A percentile compares a stretch with the other conserved stretches of the same genome.
Conservation (phyloP, 495 filamentous ascomycete genomes). For the Tirmania nivea region DNA sequence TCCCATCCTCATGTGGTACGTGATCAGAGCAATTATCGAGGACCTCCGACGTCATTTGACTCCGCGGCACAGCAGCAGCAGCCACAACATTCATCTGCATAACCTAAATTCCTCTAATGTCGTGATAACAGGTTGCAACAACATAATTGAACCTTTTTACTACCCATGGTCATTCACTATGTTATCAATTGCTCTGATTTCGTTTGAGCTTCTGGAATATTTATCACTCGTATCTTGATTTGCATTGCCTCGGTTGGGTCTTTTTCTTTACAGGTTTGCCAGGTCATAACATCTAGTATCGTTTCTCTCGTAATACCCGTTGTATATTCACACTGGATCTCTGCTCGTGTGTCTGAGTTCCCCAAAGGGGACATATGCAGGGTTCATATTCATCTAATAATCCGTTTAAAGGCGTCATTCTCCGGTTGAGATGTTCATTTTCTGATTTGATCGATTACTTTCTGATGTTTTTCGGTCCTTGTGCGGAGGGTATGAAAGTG, state of each 20-base stretch:
- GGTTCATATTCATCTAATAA: no score
- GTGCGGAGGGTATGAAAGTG: no score
- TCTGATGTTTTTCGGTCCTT: no score
- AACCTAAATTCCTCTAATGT: background rate
- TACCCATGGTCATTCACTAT: background rate
- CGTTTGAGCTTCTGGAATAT: background rate
- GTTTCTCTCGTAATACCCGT: no score
- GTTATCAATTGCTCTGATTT: background rate
- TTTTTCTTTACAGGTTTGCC: background rate
- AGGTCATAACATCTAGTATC: no score
- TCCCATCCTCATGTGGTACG: slow-evolving; percentile 17
- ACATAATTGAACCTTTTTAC: no score
- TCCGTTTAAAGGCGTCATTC: no score
- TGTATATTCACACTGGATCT: no score
- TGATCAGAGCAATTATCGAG: slow-evolving; percentile 14
- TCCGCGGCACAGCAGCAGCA: slow-evolving; percentile 18
- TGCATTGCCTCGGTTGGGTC: background rate
- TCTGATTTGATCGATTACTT: no score
- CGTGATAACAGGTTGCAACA: background rate
- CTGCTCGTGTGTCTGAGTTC: no score
- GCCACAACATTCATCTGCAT: background rate
- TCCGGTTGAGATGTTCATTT: no score
- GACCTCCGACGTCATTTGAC: slow-evolving; percentile 20
- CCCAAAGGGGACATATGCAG: no score
- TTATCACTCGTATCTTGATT: background rate